Evolutionary conservation across 169 alveolate species (phyloP), one percentile per base, ranked within the genome.

Genomic region (Babesia bovis): DNA sequence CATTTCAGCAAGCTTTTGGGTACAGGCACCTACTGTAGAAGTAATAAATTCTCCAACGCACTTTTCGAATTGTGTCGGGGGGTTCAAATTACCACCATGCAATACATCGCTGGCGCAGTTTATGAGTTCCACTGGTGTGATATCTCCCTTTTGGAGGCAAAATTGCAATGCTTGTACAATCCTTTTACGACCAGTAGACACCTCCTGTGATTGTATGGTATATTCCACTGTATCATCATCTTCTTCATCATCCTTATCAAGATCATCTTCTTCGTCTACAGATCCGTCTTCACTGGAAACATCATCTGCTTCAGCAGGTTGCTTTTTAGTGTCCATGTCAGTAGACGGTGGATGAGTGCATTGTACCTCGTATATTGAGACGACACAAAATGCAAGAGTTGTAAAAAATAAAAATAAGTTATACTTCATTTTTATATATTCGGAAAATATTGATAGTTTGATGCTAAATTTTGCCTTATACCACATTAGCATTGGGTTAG

Each of bases 11-110:
- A 72, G 17, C 10, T 23, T 60, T n/a, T 59, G 50, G 36, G 58
- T 0, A 26, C 70, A 77, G 17, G 19, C 38, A 5, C 28, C 50
- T 30, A 50, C 53, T 7, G 85, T 65, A 41, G 78, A 66, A 25
- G 52, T 57, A 10, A 77, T 33, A 28, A 66, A 77, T 3, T 77
- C 85, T 0, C 85, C 85, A 1, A 67, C 13, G 50, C 85, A 77
- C 41, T 66, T 58, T 4, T 21, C 47, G 58, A 77, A 44, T 26
- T 40, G 42, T 12, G 75, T 49, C 13, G 70, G 70, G 15, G 85
- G 85, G 47, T 28, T 45, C 5, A 66, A 13, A 3, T 38, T 61
- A 2, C 44, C 58, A 17, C 68, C 53, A 2, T 38, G 38, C 23
- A 68, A 35, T 26, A 66, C 26, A 13, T 55, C 63, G 21, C 71